phyloP scores from a whole-genome alignment of 2,329 filamentous ascomycete species.

The Fusarium temperatum region DNA sequence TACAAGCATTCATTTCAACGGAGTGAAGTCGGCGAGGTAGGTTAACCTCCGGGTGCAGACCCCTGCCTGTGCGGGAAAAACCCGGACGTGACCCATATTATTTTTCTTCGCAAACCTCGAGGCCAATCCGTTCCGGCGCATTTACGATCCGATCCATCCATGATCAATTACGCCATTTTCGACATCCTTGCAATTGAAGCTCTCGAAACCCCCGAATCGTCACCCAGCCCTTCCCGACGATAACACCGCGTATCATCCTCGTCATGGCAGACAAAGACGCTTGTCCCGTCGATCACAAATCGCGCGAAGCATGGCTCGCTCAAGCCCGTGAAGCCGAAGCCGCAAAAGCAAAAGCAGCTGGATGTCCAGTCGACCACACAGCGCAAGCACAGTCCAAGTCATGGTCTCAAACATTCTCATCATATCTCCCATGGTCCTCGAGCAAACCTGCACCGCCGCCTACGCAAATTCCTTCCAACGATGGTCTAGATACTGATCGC shows the following conservation, averaged over 20 bases:
- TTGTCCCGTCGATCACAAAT: conserved; percentile 92
- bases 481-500: conserved; percentile 69
- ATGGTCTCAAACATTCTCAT: conserved; percentile 55
- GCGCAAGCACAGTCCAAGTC: conserved; percentile 45
- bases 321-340: conserved; percentile 66
- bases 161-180: conserved; percentile 34
- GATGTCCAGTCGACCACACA: conserved; percentile 49
- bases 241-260: neutral
- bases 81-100: conserved; percentile 20
- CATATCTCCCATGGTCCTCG: conserved; percentile 54
- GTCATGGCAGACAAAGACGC: conserved; percentile 49
- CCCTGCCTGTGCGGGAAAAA: conserved; percentile 24
- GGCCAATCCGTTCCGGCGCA: conserved; percentile 36
- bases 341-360: conserved; percentile 43
- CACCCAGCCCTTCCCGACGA: neutral
- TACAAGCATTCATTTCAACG: neutral
- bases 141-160: conserved; percentile 33
- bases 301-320: conserved; percentile 85
- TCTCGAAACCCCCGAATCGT: neutral
- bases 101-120: conserved; percentile 28
- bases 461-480: conserved; percentile 3
- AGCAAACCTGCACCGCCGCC: conserved; percentile 35
- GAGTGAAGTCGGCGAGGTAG: conserved; percentile 8
- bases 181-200: too few relatives aligned
- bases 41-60: neutral